Percentiles rank a stretch among this genome's conserved stretches.
These are phyloP conservation scores for Fusarium mundagurra DNA, from an alignment of 2,329 filamentous ascomycete species.

Conservation along the genomic window DNA sequence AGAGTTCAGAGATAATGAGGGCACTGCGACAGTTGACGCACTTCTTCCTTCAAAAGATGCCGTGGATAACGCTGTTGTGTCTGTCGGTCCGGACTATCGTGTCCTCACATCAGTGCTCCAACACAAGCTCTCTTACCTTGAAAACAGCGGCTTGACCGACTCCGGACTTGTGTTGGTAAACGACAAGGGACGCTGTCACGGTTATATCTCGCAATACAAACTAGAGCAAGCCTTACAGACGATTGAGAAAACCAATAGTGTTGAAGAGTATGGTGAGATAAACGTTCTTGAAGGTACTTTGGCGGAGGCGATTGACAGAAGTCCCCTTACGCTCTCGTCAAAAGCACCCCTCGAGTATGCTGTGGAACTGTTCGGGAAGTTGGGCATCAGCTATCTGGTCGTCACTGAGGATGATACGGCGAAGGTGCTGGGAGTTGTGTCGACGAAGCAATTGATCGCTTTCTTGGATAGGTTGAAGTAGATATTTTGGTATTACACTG, in stretches of 20 bases:
- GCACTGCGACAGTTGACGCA: slow-evolving; percentile 2
- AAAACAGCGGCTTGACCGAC: neutral
- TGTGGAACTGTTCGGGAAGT: slow-evolving; percentile 12
- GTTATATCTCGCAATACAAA: neutral
- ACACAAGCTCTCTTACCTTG: neutral
- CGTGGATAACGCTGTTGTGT: neutral
- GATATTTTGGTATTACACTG: accelerated
- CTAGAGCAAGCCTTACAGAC: neutral
- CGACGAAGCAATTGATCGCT: neutral
- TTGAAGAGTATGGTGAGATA: neutral
- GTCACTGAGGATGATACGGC: slow-evolving; percentile 12
- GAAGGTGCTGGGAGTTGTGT: neutral
- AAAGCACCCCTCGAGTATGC: slow-evolving; percentile 24
- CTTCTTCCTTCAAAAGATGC: neutral
- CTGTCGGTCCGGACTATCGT: neutral
- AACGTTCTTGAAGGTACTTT: neutral
- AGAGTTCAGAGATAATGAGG: neutral
- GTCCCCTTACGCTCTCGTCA: neutral
- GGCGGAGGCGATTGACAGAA: neutral
- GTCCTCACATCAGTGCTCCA: neutral
- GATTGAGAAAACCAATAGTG: neutral
- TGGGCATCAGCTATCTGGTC: neutral
- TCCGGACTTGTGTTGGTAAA: slow-evolving; percentile 12
- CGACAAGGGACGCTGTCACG: neutral
- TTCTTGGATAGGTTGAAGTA: neutral